Conservation (phyloP, 2,329 filamentous ascomycete genomes). For the Penicillium sp. region DNA sequence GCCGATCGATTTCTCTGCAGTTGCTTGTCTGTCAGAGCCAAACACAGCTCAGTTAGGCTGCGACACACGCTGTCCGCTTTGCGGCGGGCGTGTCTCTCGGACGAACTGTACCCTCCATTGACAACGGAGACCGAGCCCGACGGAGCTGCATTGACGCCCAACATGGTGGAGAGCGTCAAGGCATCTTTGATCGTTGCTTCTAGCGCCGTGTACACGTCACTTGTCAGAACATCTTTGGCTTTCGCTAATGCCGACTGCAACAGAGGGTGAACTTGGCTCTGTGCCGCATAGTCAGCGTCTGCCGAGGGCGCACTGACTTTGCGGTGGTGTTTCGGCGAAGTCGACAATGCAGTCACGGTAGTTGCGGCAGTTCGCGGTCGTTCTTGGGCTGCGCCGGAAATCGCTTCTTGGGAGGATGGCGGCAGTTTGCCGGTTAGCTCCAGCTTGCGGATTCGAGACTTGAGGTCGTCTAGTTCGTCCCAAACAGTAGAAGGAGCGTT, state of each 20-base stretch:
- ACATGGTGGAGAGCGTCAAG: constrained; percentile 75
- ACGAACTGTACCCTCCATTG: constrained; percentile 48
- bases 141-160: constrained; percentile 73
- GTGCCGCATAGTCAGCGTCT: constrained; percentile 46
- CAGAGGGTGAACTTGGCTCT: constrained; percentile 72
- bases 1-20: constrained; percentile 37
- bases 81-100: constrained; percentile 83
- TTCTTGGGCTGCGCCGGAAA: constrained; percentile 76
- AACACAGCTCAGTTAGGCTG: constrained; percentile 87
- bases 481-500: constrained; percentile 92
- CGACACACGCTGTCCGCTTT: constrained; percentile 94
- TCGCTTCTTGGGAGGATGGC: constrained; percentile 78
- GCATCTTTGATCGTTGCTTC: constrained; percentile 85
- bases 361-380: constrained; percentile 90
- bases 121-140: constrained; percentile 47
- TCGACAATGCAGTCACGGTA: constrained; percentile 86
- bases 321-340: constrained; percentile 77
- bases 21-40: constrained; percentile 74
- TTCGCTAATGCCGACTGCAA: constrained; percentile 82
- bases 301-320: constrained; percentile 54
- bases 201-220: constrained; percentile 77
- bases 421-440: constrained; percentile 90
- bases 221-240: constrained; percentile 70
- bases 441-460: constrained; percentile 87
- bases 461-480: constrained; percentile 96